phyloP scores from a whole-genome alignment of 352 stramenopile species.

The Plasmopara halstedii region DNA sequence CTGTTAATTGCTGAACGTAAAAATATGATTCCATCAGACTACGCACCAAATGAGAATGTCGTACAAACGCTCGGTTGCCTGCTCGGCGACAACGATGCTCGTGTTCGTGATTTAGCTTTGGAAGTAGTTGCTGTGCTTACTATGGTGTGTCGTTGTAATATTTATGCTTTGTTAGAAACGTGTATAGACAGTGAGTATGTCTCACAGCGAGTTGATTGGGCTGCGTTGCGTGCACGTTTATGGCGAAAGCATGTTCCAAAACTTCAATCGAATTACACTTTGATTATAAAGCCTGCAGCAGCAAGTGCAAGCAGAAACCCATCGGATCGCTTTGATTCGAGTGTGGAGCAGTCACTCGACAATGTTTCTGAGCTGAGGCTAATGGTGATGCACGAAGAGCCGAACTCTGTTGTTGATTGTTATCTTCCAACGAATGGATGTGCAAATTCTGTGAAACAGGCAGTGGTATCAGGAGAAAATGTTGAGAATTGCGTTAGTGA shows the following conservation, averaged over 20 bases:
- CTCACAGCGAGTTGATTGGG: conserved; percentile 43
- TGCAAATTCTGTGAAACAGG: not conserved
- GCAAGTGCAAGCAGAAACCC: conserved; percentile 1
- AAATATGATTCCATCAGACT: conserved; percentile 9
- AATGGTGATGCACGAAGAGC: conserved; percentile 9
- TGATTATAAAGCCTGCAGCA: conserved; percentile 8
- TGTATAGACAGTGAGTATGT: conserved; percentile 49
- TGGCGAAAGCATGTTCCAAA: conserved; percentile 26
- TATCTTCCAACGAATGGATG: not conserved
- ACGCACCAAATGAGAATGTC: conserved; percentile 11
- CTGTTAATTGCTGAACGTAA: conserved; percentile 28
- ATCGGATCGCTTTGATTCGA: conserved; percentile 1
- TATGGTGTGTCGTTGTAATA: conserved; percentile 24
- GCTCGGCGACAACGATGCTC: conserved; percentile 37
- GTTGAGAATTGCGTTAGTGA: not conserved
- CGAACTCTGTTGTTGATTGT: not conserved
- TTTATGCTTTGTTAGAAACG: conserved; percentile 36
- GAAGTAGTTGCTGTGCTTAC: conserved; percentile 36
- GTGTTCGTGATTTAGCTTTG: conserved; percentile 37
- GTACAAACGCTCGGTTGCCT: conserved; percentile 37
- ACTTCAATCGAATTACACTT: conserved; percentile 29
- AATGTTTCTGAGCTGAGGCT: conserved; percentile 34
- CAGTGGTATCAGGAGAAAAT: not conserved
- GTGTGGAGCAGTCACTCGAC: conserved; percentile 30
- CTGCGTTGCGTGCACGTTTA: conserved; percentile 30